Conservation (phyloP, 169 alveolate genomes). For the Eimeria necatrix region DNA sequence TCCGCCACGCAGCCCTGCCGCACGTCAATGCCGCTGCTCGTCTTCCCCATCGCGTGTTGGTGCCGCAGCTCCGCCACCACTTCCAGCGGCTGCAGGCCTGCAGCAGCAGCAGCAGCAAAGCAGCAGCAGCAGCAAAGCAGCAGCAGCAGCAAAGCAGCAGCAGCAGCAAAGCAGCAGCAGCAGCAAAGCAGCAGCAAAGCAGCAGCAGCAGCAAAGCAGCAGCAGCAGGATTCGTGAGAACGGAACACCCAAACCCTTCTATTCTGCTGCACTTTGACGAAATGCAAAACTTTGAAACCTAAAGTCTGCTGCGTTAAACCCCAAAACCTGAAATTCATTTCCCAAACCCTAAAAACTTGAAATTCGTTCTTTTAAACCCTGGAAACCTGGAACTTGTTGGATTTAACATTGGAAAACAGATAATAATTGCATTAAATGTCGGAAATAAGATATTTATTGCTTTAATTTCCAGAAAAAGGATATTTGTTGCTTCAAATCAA, state of each 20-base stretch:
- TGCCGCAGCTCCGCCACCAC: constrained; percentile 97
- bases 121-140: neutral
- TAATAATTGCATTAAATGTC: neutral
- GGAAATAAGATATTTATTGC: neutral
- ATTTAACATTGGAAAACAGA: too few species aligned
- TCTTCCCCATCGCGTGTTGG: constrained; percentile 91
- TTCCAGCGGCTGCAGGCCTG: constrained; percentile 97
- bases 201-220: neutral
- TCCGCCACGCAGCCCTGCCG: constrained; percentile 85
- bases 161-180: neutral
- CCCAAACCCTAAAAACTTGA: too few species aligned
- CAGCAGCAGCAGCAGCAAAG: neutral
- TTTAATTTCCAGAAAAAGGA: neutral
- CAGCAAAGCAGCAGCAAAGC: too few species aligned
- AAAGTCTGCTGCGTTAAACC: too few species aligned
- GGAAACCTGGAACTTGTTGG: too few species aligned
- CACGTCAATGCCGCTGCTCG: constrained; percentile 96
- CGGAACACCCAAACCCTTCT: too few species aligned
- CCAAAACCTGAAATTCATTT: too few species aligned
- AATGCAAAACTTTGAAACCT: too few species aligned
- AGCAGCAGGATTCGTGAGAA: neutral
- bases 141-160: neutral
- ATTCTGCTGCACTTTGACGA: too few species aligned
- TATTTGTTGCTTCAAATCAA: neutral
- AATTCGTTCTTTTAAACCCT: too few species aligned